Evolutionary conservation across 805 yeast genomes (phyloP), one percentile per base, ranked within the genome.

Genomic region (Candida stauntonica): DNA sequence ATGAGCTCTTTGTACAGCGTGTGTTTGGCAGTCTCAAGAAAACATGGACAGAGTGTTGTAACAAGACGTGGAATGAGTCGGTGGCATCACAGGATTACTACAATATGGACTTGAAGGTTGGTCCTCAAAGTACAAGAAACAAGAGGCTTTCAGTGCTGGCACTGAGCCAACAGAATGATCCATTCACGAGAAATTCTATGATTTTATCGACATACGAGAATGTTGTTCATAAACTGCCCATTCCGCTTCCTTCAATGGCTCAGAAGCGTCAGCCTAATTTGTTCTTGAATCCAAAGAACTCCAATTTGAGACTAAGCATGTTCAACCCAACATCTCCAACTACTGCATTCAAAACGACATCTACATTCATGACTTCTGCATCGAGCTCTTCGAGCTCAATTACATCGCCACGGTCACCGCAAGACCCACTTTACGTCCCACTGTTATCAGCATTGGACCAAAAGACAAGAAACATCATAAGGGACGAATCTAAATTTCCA

Each of bases 21-120:
- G 64, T 72, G 13, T 45, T 75, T 14, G 53, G 62, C 8, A 77
- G 66, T 41, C 51, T 77, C 41, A 73, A 76, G 46, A 66, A 66
- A 46, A 58, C 64, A 8, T 77, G 83, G 83, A 60, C 71, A 19
- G 43, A 55, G 17, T 49, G 62, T 17, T 55, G 67, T 26, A 52
- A 55, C 28, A 46, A 42, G 31, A 33, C 50, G 4, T 55, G 58
- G 58, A 48, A 56, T 37, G 52, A 58, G 41, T 58, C 56, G 43
- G 61, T 72, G 56, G 18, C 38, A 3, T 16, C 49, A 2, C 19
- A 31, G 7, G 49, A 52, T 26, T 42, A 51, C 30, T 52, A 45
- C 31, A 33, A 35, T 3, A 45, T 47, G 41, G 55, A 52, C 17
- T 26, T 50, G 23, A 48, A 40, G 15, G 23, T 47, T 37, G 68